Evolutionary conservation across 225 moss, liverwort and hornwort species (phyloP).

Genomic region (Anthoceros angustus): DNA sequence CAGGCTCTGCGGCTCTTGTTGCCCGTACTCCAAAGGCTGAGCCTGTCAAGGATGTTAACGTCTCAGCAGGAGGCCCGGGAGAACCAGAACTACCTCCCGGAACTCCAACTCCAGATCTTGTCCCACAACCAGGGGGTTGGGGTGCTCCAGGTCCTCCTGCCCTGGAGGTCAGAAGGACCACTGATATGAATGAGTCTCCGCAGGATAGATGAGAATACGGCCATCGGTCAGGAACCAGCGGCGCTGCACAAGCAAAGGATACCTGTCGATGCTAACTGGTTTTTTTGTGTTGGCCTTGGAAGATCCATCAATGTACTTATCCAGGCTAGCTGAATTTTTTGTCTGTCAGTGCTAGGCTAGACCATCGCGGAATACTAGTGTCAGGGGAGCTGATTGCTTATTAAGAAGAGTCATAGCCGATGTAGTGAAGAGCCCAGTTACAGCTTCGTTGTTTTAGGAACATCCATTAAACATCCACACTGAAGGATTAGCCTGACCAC

Average conservation of each 20-base stretch:
- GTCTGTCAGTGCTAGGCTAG: not conserved
- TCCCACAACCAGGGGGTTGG: not conserved
- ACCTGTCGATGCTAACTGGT: not conserved
- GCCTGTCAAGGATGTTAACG: not conserved
- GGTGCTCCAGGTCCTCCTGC: not conserved
- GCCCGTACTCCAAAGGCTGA: not conserved
- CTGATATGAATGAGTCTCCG: not conserved
- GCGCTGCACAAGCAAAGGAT: not conserved
- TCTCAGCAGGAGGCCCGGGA: not conserved
- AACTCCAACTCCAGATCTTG: not conserved
- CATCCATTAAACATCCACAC: no score
- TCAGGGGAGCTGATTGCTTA: conserved; percentile 4
- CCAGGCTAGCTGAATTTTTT: conserved; percentile 1
- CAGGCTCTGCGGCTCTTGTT: not conserved
- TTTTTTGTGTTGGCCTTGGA: not conserved
- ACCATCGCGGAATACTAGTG: not conserved
- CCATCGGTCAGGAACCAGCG: not conserved
- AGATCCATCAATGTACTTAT: not conserved
- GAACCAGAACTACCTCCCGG: not conserved
- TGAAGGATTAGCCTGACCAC: no score
- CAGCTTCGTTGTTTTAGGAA: not conserved
- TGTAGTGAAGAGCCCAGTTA: not conserved
- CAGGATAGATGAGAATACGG: not conserved
- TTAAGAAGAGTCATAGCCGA: conserved; percentile 1
- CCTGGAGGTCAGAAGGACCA: not conserved